Evolutionary conservation across 345 rosid genomes (phyloP), one percentile per base, ranked within the genome.

Genomic region (Hypericum androsaemum): DNA sequence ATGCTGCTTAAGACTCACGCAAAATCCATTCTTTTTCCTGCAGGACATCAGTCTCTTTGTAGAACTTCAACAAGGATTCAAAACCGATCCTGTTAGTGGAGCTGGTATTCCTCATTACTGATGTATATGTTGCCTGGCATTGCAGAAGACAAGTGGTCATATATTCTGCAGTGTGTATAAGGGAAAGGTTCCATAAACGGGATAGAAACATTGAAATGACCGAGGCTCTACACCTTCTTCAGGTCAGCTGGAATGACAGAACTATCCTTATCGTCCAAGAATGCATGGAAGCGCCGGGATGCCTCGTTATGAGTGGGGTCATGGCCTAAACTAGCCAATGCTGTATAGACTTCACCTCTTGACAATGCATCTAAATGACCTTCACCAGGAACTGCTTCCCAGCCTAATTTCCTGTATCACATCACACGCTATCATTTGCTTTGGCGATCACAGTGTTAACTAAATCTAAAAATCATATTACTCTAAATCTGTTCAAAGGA

Each of bases 1-100:
- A 49, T 35, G 9, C 13, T 7, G 8, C 11, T 7, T 7, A 16
- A 37, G 32, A 52, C 77, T 66, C 48, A 66, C 72, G 54, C 46
- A 74, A 10, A 59, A 78, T 55, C 12, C 50, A 54, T 58, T 78
- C 80, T 59, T 57, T 69, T 65, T 69, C 83, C 12, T 78, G 74
- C 43, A 69, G 56, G 2, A 65, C 50, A 49, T 78, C 75, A 13
- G 71, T 53, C 62, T 72, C 80, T 69, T 75, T 71, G 16, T 74
- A 74, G 2, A 74, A 56, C 52, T 58, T 69, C 61, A 64, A 38
- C n/a, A 74, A 54, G 16, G 67, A 62, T 56, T 72, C 77, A 3
- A 78, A 62, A 39, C 67, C 65, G 40, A 44, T 41, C 41, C 74
- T 66, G 55, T 57, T 67, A 39, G 37, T 37, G 45, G 45, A 12